Evolutionary conservation across 495 filamentous ascomycete species (phyloP).

Genomic region (Penicillium alfredii): DNA sequence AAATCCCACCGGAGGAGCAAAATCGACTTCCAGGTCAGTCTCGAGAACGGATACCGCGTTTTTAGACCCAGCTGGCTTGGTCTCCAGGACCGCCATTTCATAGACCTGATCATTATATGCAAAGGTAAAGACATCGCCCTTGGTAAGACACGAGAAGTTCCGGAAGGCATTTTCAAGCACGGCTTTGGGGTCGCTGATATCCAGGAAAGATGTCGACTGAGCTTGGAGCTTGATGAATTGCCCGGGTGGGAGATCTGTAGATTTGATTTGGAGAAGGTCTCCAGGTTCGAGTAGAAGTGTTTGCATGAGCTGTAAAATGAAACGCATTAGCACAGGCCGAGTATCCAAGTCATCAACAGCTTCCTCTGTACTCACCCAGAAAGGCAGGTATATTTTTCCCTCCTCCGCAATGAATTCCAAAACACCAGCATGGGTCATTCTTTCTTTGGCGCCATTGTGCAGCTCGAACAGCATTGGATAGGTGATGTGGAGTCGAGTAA

Average conservation of each 20-base stretch:
- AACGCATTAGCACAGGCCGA: conserved; percentile 6
- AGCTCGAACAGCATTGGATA: conserved; percentile 98
- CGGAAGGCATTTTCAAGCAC: conserved; percentile 94
- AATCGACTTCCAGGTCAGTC: conserved; percentile 92
- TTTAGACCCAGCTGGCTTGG: conserved; percentile 71
- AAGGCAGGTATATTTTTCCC: conserved; percentile 89
- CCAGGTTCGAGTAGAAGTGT: conserved; percentile 81
- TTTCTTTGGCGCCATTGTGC: conserved; percentile 73
- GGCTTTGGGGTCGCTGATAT: conserved; percentile 96
- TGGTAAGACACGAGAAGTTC: conserved; percentile 87
- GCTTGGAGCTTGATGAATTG: conserved; percentile 93
- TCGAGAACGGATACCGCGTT: conserved; percentile 87
- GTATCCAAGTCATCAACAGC: not conserved
- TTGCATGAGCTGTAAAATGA: conserved; percentile 72
- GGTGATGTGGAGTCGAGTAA: conserved; percentile 91
- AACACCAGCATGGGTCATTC: conserved; percentile 84
- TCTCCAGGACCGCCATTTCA: conserved; percentile 86
- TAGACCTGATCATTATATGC: conserved; percentile 90
- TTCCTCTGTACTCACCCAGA: conserved; percentile 64
- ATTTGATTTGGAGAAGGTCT: conserved; percentile 90
- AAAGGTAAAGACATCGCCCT: conserved; percentile 91
- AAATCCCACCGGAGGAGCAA: conserved; percentile 89
- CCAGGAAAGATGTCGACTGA: conserved; percentile 83
- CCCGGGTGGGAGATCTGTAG: conserved; percentile 82
- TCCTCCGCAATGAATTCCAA: conserved; percentile 97